These are phyloP conservation scores for Aspergillus candidus DNA, from an alignment of 2,329 filamentous ascomycete species.

Conservation along the genomic window DNA sequence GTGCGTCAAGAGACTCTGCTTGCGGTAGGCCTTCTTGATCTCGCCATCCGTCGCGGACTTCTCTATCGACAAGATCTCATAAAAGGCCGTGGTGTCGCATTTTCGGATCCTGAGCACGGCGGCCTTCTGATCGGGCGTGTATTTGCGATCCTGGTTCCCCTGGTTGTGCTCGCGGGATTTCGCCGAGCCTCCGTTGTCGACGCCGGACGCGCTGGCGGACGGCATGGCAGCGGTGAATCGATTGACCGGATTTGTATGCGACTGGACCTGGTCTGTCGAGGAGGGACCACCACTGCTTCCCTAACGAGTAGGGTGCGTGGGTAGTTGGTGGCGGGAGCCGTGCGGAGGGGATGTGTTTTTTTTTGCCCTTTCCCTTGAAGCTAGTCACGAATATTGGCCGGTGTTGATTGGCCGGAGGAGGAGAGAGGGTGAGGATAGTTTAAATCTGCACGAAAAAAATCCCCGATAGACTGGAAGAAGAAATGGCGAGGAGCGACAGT, in stretches of 20 bases:
- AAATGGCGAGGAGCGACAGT: not conserved
- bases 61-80: constrained; percentile 81
- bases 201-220: constrained; percentile 43
- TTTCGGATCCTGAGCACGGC: constrained; percentile 82
- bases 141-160: constrained; percentile 53
- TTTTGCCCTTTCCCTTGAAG: not conserved
- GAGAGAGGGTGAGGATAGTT: not conserved
- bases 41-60: constrained; percentile 66
- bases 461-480: constrained; percentile 1
- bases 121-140: constrained; percentile 82
- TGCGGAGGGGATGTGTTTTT: not conserved
- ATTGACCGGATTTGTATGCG: not conserved
- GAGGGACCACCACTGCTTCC: not conserved
- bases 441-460: not conserved
- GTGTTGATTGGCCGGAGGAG: not conserved
- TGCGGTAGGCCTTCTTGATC: constrained; percentile 97
- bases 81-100: constrained; percentile 83
- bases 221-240: constrained; percentile 24
- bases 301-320: no score
- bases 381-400: not conserved
- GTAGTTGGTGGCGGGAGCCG: no score
- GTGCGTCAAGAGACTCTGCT: constrained; percentile 88
- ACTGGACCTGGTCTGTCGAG: not conserved
- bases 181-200: constrained; percentile 39
- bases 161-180: constrained; percentile 45